Evolutionary conservation across 176 grass and related monocot genomes (phyloP).

Genomic region (Ensete glaucum): DNA sequence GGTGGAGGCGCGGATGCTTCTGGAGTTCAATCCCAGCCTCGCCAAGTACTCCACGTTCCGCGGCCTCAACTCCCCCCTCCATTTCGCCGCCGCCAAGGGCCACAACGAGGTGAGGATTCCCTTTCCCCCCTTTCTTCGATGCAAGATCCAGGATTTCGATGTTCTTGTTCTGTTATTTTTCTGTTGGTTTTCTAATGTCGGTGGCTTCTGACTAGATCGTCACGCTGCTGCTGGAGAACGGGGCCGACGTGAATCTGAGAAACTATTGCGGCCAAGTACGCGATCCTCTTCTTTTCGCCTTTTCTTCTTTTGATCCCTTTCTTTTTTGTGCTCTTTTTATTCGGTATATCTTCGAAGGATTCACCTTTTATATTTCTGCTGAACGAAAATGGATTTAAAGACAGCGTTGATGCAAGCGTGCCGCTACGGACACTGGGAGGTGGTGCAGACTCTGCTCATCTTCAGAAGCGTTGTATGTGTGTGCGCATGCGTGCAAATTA

Average conservation of each 20-base stretch:
- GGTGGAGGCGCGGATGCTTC: slow-evolving; percentile 86
- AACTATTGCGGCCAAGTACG: slow-evolving; percentile 95
- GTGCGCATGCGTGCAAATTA: neutral
- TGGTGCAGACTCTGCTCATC: slow-evolving; percentile 76
- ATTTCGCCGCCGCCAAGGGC: slow-evolving; percentile 93
- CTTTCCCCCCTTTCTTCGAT: neutral
- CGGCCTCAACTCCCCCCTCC: slow-evolving; percentile 89
- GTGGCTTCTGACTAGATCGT: slow-evolving; percentile 48
- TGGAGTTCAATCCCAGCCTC: slow-evolving; percentile 78
- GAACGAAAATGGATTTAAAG: slow-evolving; percentile 29
- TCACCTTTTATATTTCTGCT: neutral
- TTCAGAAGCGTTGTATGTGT: slow-evolving; percentile 72
- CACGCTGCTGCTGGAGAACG: slow-evolving; percentile 79
- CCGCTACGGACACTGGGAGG: slow-evolving; percentile 92
- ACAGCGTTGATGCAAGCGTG: slow-evolving; percentile 96
- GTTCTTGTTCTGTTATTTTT: neutral
- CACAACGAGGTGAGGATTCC: slow-evolving; percentile 62
- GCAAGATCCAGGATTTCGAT: neutral
- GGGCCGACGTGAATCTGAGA: slow-evolving; percentile 83
- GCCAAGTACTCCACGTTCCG: slow-evolving; percentile 96
- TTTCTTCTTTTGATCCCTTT: neutral
- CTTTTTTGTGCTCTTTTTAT: neutral
- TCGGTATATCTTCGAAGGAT: neutral
- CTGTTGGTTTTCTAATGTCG: slow-evolving; percentile 11
- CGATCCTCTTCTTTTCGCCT: neutral